phyloP scores from a whole-genome alignment of 2,329 filamentous ascomycete species.

The Ilyonectria mors-panacis region DNA sequence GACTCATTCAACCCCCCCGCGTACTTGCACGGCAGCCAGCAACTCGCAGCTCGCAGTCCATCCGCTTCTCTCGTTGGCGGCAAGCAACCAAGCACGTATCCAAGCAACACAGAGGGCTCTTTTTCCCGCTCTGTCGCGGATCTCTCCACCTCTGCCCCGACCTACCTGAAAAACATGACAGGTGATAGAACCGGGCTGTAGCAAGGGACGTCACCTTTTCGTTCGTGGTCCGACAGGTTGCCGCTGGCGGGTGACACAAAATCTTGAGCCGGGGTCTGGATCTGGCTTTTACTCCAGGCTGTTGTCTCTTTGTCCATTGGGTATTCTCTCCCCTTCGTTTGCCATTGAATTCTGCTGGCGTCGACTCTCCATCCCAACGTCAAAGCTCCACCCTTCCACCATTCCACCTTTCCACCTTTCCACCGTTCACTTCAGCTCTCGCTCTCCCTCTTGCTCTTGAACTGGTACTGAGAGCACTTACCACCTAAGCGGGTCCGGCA shows the following conservation, averaged over 20 bases:
- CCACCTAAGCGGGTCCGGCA: not conserved
- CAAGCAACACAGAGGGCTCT: not conserved
- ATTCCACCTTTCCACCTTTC: not conserved
- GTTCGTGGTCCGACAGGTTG: conserved; percentile 26
- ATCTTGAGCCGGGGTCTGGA: conserved; percentile 13
- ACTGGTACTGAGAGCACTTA: not conserved
- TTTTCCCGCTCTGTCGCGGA: conserved; percentile 9
- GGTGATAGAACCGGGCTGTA: conserved; percentile 31
- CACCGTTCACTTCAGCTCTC: not conserved
- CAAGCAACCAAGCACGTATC: not conserved
- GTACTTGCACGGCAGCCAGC: conserved; percentile 4
- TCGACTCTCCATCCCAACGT: conserved; percentile 12
- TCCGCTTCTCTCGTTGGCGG: not conserved
- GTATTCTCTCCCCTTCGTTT: conserved; percentile 12
- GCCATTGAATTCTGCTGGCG: conserved; percentile 5
- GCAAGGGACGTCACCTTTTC: conserved; percentile 24
- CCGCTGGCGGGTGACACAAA: conserved; percentile 21
- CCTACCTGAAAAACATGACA: conserved; percentile 34
- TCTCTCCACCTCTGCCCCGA: conserved; percentile 22
- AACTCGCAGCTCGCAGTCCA: not conserved
- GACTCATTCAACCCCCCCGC: not conserved
- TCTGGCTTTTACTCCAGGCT: conserved; percentile 16
- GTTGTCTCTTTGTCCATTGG: conserved; percentile 17
- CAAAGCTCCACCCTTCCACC: conserved; percentile 10
- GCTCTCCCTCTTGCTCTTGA: conserved; percentile 1